phyloP scores from a whole-genome alignment of 768 basidiomycete genomes.

The Phylloporus scabripes region DNA sequence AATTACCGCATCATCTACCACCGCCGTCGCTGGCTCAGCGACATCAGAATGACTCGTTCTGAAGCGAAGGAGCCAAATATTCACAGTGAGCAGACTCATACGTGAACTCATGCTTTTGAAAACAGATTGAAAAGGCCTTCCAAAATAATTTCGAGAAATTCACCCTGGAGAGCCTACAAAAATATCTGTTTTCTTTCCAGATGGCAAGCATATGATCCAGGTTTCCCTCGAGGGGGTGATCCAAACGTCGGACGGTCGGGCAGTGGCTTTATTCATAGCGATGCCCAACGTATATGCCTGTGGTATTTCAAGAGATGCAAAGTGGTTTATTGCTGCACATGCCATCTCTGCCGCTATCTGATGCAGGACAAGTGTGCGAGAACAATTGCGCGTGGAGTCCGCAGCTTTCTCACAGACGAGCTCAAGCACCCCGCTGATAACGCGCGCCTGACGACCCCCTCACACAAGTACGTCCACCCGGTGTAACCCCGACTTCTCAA shows the following conservation, averaged over 20 bases:
- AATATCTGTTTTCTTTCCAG: background rate
- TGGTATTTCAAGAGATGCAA: background rate
- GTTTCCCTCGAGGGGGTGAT: background rate
- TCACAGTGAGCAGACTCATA: background rate
- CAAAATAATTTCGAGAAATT: background rate
- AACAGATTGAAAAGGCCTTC: background rate
- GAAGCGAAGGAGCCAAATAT: background rate
- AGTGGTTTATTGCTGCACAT: background rate
- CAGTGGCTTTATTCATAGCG: background rate
- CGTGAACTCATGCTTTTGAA: background rate
- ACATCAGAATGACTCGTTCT: background rate
- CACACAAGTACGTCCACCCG: too few species aligned
- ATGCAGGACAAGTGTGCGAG: background rate
- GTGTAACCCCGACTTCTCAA: conserved; percentile 64
- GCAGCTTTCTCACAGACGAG: too few species aligned
- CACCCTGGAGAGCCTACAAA: background rate
- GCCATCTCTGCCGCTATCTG: background rate
- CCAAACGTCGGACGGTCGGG: conserved; percentile 2
- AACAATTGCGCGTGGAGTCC: background rate
- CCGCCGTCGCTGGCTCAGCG: background rate
- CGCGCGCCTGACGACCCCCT: too few species aligned
- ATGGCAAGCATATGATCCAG: conserved; percentile 1
- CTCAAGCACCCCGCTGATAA: too few species aligned
- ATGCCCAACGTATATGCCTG: background rate
- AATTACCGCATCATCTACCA: too few species aligned